Evolutionary conservation across 768 basidiomycete species (phyloP).

Genomic region (Holtermannia corniformis): DNA sequence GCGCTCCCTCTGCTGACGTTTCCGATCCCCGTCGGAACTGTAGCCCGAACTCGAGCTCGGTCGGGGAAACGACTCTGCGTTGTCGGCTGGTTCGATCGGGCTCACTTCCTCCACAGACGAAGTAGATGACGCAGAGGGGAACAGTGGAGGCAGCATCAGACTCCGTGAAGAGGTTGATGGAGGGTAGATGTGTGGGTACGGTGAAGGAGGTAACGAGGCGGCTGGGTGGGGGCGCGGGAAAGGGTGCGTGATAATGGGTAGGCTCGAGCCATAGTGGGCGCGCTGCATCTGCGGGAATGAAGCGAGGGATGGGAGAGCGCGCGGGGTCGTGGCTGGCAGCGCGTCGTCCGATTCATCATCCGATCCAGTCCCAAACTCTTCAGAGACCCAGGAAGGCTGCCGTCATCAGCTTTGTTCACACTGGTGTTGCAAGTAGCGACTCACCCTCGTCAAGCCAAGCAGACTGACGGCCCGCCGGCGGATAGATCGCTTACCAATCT

Average conservation of each 20-base stretch:
- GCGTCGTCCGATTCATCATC: neutral
- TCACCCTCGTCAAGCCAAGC: neutral
- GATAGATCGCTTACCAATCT: too few relatives aligned
- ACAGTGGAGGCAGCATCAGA: too few relatives aligned
- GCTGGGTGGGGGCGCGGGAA: too few relatives aligned
- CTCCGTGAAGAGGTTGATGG: too few relatives aligned
- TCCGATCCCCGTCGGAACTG: neutral
- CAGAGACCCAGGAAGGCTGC: neutral
- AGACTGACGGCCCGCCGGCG: neutral
- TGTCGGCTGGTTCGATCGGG: neutral
- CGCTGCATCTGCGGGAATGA: too few relatives aligned
- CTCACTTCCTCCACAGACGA: neutral
- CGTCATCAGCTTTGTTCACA: neutral
- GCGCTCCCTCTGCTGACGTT: neutral
- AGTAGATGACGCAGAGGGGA: neutral
- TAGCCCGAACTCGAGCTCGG: neutral
- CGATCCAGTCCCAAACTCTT: neutral
- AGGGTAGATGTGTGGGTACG: neutral
- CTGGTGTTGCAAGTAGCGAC: neutral
- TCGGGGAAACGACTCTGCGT: neutral
- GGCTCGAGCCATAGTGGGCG: too few relatives aligned
- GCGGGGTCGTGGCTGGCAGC: neutral
- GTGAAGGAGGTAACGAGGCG: neutral
- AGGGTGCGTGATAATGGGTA: too few relatives aligned
- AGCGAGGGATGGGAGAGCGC: too few relatives aligned